Conservation (phyloP, 148 eudicot genomes). For the Silene conica region DNA sequence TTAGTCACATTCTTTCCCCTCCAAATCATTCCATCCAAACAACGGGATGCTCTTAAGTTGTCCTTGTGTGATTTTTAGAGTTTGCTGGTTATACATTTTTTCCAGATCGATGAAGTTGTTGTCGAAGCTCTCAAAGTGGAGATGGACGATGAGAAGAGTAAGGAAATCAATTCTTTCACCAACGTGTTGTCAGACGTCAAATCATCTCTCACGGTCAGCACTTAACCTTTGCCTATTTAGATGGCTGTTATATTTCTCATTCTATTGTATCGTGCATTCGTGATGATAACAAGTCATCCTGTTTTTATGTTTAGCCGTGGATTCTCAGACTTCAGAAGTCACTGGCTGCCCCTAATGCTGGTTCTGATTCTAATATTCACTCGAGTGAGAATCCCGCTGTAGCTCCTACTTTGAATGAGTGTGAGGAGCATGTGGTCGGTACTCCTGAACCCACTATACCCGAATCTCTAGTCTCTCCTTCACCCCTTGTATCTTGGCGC, state of each 20-base stretch:
- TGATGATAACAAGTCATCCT: conserved; percentile 6
- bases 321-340: conserved; percentile 60
- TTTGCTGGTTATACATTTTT: not conserved
- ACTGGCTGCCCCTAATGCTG: conserved; percentile 26
- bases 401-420: conserved; percentile 18
- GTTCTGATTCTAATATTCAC: conserved; percentile 37
- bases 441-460: conserved; percentile 53
- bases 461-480: conserved; percentile 79
- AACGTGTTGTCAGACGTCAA: conserved; percentile 54
- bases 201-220: conserved; percentile 61
- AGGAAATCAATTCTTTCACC: conserved; percentile 61
- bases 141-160: conserved; percentile 29
- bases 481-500: conserved; percentile 98
- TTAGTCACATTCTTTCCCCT: too few species aligned
- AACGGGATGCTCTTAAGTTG: too few species aligned
- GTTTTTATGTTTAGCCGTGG: conserved; percentile 62
- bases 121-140: conserved; percentile 54
- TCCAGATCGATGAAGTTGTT: conserved; percentile 86
- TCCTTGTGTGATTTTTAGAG: too few species aligned
- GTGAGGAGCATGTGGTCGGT: conserved; percentile 22
- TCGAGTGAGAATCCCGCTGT: conserved; percentile 15
- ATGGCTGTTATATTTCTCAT: not conserved
- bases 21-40: too few species aligned
- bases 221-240: conserved; percentile 13
- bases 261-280: not conserved